Conservation (phyloP, 1,284 basidiomycete species). For the Athelia sp. region DNA sequence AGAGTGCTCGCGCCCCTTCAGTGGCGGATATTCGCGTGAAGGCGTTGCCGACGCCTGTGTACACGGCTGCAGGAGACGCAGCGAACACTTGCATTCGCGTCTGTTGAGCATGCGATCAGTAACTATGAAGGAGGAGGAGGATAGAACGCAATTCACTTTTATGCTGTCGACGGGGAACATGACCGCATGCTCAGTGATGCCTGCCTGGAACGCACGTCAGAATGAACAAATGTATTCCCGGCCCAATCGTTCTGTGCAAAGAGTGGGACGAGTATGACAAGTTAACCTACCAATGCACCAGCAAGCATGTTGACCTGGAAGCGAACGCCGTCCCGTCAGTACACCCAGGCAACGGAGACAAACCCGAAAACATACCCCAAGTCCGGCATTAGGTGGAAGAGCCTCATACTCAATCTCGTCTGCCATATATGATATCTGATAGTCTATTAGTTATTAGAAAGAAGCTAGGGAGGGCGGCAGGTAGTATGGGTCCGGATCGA, state of each 20-base stretch:
- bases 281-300: slow-evolving; percentile 78
- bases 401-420: slow-evolving; percentile 77
- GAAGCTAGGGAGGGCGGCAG: no score
- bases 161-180: slow-evolving; percentile 99
- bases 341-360: no score
- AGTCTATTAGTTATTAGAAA: no score
- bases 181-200: slow-evolving; percentile 97
- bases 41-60: slow-evolving; percentile 87
- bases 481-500: no score
- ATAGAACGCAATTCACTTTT: slow-evolving; percentile 63
- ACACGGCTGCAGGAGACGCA: slow-evolving; percentile 76
- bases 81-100: slow-evolving; percentile 99
- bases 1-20: slow-evolving; percentile 88
- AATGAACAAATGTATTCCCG: slow-evolving; percentile 7
- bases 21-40: slow-evolving; percentile 88
- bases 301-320: slow-evolving; percentile 92
- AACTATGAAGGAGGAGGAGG: background rate
- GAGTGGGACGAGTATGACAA: slow-evolving; percentile 3
- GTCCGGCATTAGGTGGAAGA: slow-evolving; percentile 70
- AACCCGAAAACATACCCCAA: slow-evolving; percentile 46
- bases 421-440: slow-evolving; percentile 29
- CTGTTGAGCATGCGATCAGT: slow-evolving; percentile 33
- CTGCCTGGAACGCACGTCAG: slow-evolving; percentile 57
- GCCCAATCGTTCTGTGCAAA: slow-evolving; percentile 1
- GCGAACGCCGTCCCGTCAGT: background rate